Conservation (phyloP, 2,329 filamentous ascomycete species). For the Ramichloridium luteum region DNA sequence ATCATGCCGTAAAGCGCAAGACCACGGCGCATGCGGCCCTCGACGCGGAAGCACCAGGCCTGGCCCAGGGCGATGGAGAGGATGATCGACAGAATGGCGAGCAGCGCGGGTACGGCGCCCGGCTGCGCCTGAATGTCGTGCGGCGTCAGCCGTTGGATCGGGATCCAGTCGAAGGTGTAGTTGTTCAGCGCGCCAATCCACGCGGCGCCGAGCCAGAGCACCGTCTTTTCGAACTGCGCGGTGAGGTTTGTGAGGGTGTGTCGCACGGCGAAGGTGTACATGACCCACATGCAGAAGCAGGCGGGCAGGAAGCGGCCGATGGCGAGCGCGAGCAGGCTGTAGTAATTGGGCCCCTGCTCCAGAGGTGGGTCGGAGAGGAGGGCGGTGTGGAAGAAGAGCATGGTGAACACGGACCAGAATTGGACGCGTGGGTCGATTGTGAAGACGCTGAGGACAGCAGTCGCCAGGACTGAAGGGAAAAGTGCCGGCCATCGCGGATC, state of each 20-base stretch:
- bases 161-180: slow-evolving; percentile 89
- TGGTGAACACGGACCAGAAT: slow-evolving; percentile 71
- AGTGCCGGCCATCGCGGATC: slow-evolving; percentile 80
- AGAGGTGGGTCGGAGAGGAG: slow-evolving; percentile 78
- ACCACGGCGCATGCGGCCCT: slow-evolving; percentile 67
- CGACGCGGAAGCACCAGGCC: slow-evolving; percentile 73
- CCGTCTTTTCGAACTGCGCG: slow-evolving; percentile 77
- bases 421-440: slow-evolving; percentile 68
- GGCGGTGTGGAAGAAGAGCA: slow-evolving; percentile 83
- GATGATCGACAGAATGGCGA: slow-evolving; percentile 62
- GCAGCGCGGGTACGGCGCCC: slow-evolving; percentile 71
- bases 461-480: slow-evolving; percentile 68
- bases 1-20: slow-evolving; percentile 67
- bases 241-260: slow-evolving; percentile 59
- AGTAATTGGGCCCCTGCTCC: no score
- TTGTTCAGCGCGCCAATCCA: slow-evolving; percentile 91
- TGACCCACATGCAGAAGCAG: slow-evolving; percentile 73
- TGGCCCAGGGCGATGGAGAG: slow-evolving; percentile 59
- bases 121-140: slow-evolving; percentile 84
- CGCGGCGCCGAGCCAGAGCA: slow-evolving; percentile 79
- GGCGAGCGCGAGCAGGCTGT: slow-evolving; percentile 62
- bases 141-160: slow-evolving; percentile 75
- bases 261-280: slow-evolving; percentile 71
- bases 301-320: slow-evolving; percentile 76
- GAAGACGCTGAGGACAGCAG: slow-evolving; percentile 65